A percentile compares a stretch with the other conserved stretches of the same genome.
Evolutionary conservation across 441 rosid species (phyloP).

Genomic region (Euphorbia corollata): DNA sequence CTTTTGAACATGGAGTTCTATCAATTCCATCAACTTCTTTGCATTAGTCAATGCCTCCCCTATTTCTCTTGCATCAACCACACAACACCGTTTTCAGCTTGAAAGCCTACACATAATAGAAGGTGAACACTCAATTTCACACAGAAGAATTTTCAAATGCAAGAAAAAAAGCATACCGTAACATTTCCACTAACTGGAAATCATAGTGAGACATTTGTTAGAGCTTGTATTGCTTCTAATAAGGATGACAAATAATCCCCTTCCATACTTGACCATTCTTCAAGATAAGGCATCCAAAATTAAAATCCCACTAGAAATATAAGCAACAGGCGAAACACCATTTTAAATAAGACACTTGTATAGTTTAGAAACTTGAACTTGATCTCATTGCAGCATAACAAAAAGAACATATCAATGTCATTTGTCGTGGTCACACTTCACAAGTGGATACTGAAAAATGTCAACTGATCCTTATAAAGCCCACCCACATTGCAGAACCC

Average conservation of each 20-base stretch:
- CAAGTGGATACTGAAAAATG: neutral
- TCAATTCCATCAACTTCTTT: constrained; percentile 44
- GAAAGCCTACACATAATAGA: neutral
- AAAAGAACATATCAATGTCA: neutral
- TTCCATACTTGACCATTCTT: constrained; percentile 52
- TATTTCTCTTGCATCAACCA: constrained; percentile 48
- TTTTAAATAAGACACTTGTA: no score
- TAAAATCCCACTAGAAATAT: no score
- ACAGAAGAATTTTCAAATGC: neutral
- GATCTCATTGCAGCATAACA: neutral
- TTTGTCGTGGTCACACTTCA: neutral
- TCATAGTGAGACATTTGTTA: constrained; percentile 44
- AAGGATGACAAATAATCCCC: constrained; percentile 48
- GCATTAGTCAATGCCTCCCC: constrained; percentile 52
- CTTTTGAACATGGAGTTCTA: constrained; percentile 34
- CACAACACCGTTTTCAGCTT: neutral
- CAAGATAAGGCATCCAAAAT: constrained; percentile 59
- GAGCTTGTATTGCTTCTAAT: constrained; percentile 52
- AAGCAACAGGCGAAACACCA: no score
- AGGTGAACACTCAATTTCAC: neutral
- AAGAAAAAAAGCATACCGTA: constrained; percentile 31
- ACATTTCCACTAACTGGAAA: constrained; percentile 52
- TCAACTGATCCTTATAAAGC: no score
- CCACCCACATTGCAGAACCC: no score
- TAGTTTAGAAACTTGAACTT: neutral